phyloP scores from a whole-genome alignment of 2,329 filamentous ascomycete species.

The Aureobasidium sp. region DNA sequence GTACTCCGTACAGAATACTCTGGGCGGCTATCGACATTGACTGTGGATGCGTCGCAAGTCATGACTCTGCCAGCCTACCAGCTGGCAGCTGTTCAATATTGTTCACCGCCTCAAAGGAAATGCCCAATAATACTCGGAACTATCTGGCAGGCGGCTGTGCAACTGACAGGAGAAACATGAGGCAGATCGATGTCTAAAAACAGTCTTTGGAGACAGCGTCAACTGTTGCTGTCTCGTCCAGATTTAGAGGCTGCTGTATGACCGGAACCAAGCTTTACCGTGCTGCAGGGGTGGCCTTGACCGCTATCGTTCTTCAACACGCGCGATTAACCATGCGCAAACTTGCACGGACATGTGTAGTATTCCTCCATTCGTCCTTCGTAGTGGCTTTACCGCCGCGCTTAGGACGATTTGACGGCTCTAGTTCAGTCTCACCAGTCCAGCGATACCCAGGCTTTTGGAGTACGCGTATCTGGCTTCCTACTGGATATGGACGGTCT shows the following conservation, averaged over 20 bases:
- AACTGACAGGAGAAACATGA: background rate
- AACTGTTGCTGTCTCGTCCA: conserved; percentile 11
- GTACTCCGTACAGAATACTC: background rate
- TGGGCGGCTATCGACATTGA: background rate
- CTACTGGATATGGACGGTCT: conserved; percentile 5
- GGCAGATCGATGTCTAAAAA: background rate
- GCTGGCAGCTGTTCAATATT: background rate
- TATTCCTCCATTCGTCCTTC: background rate
- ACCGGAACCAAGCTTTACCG: conserved; percentile 17
- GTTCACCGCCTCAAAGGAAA: background rate
- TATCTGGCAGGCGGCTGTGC: conserved; percentile 10
- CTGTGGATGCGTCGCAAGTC: background rate
- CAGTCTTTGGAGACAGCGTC: background rate
- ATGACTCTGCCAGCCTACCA: background rate
- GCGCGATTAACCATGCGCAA: conserved; percentile 5
- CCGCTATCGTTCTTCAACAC: conserved; percentile 11
- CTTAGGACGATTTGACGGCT: conserved; percentile 10
- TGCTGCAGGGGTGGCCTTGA: conserved; percentile 17
- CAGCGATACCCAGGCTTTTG: conserved; percentile 11
- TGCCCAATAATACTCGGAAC: conserved; percentile 1
- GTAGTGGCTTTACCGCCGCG: conserved; percentile 5
- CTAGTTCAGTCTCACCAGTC: conserved; percentile 20
- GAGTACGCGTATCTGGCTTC: background rate
- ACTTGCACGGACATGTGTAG: conserved; percentile 10
- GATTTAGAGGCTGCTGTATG: conserved; percentile 4